phyloP scores from a whole-genome alignment of 2,329 filamentous ascomycete species.

The Cladosporium sp. region DNA sequence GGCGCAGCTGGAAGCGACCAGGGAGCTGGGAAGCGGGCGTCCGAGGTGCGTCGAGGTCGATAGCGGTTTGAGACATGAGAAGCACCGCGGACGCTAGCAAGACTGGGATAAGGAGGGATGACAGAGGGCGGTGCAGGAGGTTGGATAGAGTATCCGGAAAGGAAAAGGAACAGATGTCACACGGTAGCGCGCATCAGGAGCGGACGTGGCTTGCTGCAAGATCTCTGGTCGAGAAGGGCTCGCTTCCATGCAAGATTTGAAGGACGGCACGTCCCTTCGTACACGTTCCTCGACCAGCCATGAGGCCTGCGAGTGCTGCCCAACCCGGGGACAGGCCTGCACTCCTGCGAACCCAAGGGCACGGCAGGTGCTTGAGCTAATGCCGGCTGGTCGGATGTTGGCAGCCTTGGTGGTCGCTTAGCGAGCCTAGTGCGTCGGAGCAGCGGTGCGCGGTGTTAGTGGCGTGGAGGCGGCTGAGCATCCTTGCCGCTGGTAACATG shows the following conservation, averaged over 20 bases:
- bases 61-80: background rate
- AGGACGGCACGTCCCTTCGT: slow-evolving; percentile 4
- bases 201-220: slow-evolving; percentile 6
- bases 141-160: background rate
- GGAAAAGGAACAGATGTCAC: slow-evolving; percentile 1
- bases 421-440: slow-evolving; percentile 10
- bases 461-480: slow-evolving; percentile 13
- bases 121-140: slow-evolving; percentile 1
- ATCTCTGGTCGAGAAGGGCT: background rate
- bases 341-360: slow-evolving; percentile 3
- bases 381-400: slow-evolving; percentile 1
- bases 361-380: background rate
- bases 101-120: background rate
- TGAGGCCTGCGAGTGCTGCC: background rate
- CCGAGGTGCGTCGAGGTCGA: background rate
- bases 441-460: slow-evolving; percentile 2
- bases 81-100: background rate
- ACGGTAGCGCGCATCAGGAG: background rate
- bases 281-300: slow-evolving; percentile 13
- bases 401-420: background rate
- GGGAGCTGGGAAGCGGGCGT: slow-evolving; percentile 4
- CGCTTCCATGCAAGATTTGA: slow-evolving; percentile 7
- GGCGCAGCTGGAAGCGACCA: slow-evolving; percentile 1
- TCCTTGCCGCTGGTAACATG: background rate
- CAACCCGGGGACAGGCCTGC: slow-evolving; percentile 10